Percentiles rank a stretch among this genome's conserved stretches.
Evolutionary conservation across 345 rosid species (phyloP).

Genomic region (Passiflora organensis): DNA sequence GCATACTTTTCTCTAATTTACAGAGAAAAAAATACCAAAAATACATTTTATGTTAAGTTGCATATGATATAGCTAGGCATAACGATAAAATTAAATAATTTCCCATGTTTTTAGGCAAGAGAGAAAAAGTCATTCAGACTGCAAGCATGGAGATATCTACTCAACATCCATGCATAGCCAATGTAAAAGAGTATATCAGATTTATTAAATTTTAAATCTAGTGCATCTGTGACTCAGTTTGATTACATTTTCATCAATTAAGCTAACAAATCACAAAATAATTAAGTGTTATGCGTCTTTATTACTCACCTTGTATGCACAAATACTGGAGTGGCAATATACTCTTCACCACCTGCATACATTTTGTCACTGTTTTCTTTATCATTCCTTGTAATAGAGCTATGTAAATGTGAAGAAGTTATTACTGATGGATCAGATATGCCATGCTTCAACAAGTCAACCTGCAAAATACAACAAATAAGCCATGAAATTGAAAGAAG

Average conservation of each 20-base stretch:
- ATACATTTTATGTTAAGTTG: no score
- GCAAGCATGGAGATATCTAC: no score
- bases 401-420: constrained; percentile 34
- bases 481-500: neutral
- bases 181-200: no score
- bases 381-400: constrained; percentile 42
- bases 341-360: constrained; percentile 49
- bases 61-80: no score
- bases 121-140: no score
- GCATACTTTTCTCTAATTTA: no score
- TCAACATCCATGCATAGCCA: no score
- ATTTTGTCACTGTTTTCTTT: constrained; percentile 46
- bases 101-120: no score
- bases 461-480: constrained; percentile 33
- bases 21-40: no score
- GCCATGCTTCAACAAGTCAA: constrained; percentile 76
- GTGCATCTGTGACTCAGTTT: no score
- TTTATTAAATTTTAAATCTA: no score
- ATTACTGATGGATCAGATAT: constrained; percentile 77
- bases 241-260: neutral
- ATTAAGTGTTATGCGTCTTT: neutral
- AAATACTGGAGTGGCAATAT: constrained; percentile 68
- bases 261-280: neutral
- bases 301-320: constrained; percentile 70
- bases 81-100: no score